phyloP scores from a whole-genome alignment of 164 flowering plant species.

The Vitis riparia region DNA sequence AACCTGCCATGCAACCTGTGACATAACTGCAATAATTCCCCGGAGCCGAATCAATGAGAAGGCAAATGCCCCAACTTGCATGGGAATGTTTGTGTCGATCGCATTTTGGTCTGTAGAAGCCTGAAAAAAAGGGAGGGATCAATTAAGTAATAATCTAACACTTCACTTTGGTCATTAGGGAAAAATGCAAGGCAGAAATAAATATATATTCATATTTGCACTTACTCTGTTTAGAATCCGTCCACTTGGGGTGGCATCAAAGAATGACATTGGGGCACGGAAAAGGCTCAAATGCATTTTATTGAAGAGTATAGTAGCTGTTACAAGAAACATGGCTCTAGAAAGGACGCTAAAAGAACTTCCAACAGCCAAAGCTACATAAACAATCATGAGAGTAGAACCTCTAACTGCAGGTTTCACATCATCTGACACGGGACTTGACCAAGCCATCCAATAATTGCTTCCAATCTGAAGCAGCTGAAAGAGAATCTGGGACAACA shows the following conservation, averaged over 20 bases:
- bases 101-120: slow-evolving; percentile 94
- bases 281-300: slow-evolving; percentile 80
- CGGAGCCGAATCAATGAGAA: slow-evolving; percentile 62
- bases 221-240: slow-evolving; percentile 83
- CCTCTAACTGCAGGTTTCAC: slow-evolving; percentile 41
- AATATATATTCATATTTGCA: background rate
- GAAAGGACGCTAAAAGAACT: slow-evolving; percentile 63
- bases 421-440: slow-evolving; percentile 67
- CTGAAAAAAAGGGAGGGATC: slow-evolving; percentile 30
- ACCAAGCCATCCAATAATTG: slow-evolving; percentile 99
- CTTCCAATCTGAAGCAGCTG: slow-evolving; percentile 83
- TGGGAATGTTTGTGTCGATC: slow-evolving; percentile 58
- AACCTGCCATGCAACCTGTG: slow-evolving; percentile 91
- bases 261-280: slow-evolving; percentile 95
- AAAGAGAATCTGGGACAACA: slow-evolving; percentile 56
- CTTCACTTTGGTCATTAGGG: background rate
- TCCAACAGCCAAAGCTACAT: slow-evolving; percentile 63
- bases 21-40: slow-evolving; percentile 84
- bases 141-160: background rate
- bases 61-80: slow-evolving; percentile 45
- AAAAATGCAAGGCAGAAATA: background rate
- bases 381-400: slow-evolving; percentile 55
- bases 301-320: slow-evolving; percentile 70
- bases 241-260: slow-evolving; percentile 95
- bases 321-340: slow-evolving; percentile 50